Conservation (phyloP, 192 early-diverging fungal species). For the Podila epigama region DNA sequence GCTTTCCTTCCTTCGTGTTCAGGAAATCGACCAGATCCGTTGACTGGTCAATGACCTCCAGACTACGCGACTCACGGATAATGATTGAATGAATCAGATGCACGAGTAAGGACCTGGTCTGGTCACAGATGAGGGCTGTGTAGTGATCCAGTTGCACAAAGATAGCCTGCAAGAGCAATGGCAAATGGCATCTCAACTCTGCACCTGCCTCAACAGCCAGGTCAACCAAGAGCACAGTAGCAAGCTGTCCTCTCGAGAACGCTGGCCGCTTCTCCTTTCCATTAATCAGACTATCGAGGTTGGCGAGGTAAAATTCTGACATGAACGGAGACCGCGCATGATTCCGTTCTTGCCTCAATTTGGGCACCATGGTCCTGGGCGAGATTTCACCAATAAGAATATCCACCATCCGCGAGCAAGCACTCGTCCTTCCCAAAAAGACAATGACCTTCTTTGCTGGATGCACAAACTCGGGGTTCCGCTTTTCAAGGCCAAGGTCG, state of each 20-base stretch:
- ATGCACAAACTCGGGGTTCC: constrained; percentile 81
- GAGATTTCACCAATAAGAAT: constrained; percentile 70
- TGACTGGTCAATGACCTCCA: constrained; percentile 54
- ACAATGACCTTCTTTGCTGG: constrained; percentile 85
- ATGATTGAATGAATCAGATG: constrained; percentile 80
- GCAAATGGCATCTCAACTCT: constrained; percentile 69
- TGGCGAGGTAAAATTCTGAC: constrained; percentile 67
- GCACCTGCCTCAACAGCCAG: constrained; percentile 76
- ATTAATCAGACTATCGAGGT: constrained; percentile 72
- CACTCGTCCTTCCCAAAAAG: constrained; percentile 71
- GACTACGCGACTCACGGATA: constrained; percentile 64
- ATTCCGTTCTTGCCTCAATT: constrained; percentile 43
- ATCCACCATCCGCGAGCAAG: constrained; percentile 65
- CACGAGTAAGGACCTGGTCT: constrained; percentile 74
- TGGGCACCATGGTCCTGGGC: constrained; percentile 76
- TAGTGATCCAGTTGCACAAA: constrained; percentile 87
- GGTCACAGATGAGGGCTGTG: constrained; percentile 78
- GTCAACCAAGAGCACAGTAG: constrained; percentile 82
- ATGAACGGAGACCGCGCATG: constrained; percentile 30
- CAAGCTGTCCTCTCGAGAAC: constrained; percentile 79
- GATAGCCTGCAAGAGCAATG: constrained; percentile 75
- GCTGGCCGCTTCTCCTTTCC: constrained; percentile 69
- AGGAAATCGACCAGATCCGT: constrained; percentile 56
- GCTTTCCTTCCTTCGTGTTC: constrained; percentile 74
- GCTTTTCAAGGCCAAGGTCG: constrained; percentile 71